These are phyloP conservation scores for Onygena corvina DNA, from an alignment of 2,329 filamentous ascomycete genomes.

Conservation along the genomic window DNA sequence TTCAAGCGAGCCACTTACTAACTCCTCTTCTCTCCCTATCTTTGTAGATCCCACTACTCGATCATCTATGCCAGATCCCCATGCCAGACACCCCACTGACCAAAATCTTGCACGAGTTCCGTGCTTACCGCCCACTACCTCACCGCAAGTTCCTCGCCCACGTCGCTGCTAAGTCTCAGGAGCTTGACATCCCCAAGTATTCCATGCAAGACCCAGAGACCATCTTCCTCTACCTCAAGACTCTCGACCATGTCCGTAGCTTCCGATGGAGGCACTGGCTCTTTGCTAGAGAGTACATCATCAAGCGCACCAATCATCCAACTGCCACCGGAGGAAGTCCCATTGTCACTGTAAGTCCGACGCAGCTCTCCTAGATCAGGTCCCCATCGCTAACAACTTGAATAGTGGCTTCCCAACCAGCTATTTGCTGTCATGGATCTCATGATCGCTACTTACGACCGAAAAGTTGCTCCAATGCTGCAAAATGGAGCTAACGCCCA, in stretches of 20 bases:
- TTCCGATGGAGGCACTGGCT: constrained; percentile 42
- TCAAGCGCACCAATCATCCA: constrained; percentile 35
- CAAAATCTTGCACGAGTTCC: constrained; percentile 76
- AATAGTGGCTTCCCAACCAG: constrained; percentile 41
- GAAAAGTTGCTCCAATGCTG: constrained; percentile 25
- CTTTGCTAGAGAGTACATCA: constrained; percentile 40
- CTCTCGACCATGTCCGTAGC: constrained; percentile 37
- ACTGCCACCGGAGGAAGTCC: constrained; percentile 40
- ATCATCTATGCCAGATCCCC: constrained; percentile 71
- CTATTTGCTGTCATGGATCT: constrained; percentile 39
- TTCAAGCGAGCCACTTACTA: background rate
- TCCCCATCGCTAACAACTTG: background rate
- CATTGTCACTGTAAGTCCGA: constrained; percentile 33
- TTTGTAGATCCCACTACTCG: constrained; percentile 61
- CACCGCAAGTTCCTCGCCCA: constrained; percentile 74
- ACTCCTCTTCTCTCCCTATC: background rate
- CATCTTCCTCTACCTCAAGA: constrained; percentile 34
- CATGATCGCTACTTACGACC: constrained; percentile 32
- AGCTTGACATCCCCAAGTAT: constrained; percentile 31
- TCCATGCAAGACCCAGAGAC: constrained; percentile 30
- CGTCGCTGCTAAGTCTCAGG: constrained; percentile 46
- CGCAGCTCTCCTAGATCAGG: background rate
- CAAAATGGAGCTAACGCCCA: constrained; percentile 17
- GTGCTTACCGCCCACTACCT: constrained; percentile 75
- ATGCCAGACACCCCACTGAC: constrained; percentile 88